Evolutionary conservation across 2,329 filamentous ascomycete species (phyloP).

Genomic region (Hypoxylon sp.): DNA sequence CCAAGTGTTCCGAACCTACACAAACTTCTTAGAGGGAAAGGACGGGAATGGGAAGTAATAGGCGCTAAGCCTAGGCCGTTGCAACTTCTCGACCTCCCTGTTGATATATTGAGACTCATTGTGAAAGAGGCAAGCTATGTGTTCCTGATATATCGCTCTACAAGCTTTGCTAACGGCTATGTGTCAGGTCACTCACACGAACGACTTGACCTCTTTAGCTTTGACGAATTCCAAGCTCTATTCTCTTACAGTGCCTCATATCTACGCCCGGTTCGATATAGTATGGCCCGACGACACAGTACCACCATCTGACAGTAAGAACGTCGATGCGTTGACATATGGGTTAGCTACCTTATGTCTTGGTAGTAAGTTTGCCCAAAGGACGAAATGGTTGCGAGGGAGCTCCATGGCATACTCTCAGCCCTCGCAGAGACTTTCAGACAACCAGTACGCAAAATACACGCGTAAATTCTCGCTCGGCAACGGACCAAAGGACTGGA

Average conservation of each 20-base stretch:
- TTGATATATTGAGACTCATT: conserved; percentile 84
- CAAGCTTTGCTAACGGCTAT: conserved; percentile 22
- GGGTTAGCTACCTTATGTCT: conserved; percentile 85
- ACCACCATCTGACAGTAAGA: conserved; percentile 75
- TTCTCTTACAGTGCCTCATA: conserved; percentile 79
- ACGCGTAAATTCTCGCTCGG: conserved; percentile 86
- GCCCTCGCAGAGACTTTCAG: conserved; percentile 51
- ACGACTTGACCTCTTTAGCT: conserved; percentile 83
- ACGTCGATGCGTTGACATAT: conserved; percentile 86
- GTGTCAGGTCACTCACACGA: conserved; percentile 80
- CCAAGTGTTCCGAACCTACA: conserved; percentile 52
- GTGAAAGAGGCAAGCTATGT: conserved; percentile 76
- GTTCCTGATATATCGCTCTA: conserved; percentile 19
- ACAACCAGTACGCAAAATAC: conserved; percentile 82
- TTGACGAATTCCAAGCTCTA: conserved; percentile 84
- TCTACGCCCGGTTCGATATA: conserved; percentile 89
- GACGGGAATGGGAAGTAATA: conserved; percentile 77
- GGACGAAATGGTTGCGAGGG: conserved; percentile 56
- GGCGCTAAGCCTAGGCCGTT: conserved; percentile 70
- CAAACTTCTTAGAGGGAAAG: conserved; percentile 69
- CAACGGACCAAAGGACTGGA: conserved; percentile 85
- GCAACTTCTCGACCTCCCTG: conserved; percentile 79
- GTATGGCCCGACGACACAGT: conserved; percentile 84
- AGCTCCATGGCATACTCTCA: conserved; percentile 39
- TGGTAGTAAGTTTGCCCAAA: conserved; percentile 65